Conservation (phyloP, 2,329 filamentous ascomycete species). For the Ophiostoma sp. region DNA sequence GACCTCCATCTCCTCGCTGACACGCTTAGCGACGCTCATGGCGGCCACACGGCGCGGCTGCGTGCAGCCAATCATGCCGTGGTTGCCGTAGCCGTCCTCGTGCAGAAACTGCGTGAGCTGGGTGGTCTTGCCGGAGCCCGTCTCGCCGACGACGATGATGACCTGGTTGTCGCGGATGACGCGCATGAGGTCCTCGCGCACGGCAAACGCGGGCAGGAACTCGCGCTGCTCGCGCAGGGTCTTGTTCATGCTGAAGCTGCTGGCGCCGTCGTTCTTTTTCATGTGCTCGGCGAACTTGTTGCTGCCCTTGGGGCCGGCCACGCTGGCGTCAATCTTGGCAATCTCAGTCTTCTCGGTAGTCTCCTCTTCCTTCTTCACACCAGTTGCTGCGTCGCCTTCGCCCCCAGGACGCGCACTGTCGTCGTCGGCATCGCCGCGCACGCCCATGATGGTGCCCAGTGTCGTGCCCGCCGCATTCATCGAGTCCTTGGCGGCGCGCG, state of each 20-base stretch:
- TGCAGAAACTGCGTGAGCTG: conserved; percentile 94
- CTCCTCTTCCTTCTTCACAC: conserved; percentile 43
- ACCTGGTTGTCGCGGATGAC: conserved; percentile 97
- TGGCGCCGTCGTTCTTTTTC: conserved; percentile 80
- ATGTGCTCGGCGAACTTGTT: conserved; percentile 82
- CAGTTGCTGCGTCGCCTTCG: conserved; percentile 48
- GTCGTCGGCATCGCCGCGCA: conserved; percentile 91
- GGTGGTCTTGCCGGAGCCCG: conserved; percentile 94
- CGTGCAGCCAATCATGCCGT: conserved; percentile 91
- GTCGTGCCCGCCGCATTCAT: conserved; percentile 89
- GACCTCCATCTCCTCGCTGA: conserved; percentile 97
- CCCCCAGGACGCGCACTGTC: conserved; percentile 79
- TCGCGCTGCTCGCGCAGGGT: conserved; percentile 85
- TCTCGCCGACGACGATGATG: conserved; percentile 93
- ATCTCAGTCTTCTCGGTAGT: conserved; percentile 32
- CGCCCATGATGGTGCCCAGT: conserved; percentile 89
- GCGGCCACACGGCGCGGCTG: conserved; percentile 94
- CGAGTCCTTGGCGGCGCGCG: conserved; percentile 90
- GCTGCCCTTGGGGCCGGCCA: conserved; percentile 10
- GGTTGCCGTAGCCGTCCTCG: conserved; percentile 86
- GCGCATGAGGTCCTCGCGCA: conserved; percentile 83
- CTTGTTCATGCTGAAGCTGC: conserved; percentile 90
- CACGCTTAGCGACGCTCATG: conserved; percentile 98
- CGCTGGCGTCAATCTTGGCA: neutral
- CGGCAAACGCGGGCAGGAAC: conserved; percentile 90